Percentiles rank a stretch among this genome's conserved stretches.
These are phyloP conservation scores for Fraxinus albicans DNA, from an alignment of 305 asterid species.

Conservation along the genomic window DNA sequence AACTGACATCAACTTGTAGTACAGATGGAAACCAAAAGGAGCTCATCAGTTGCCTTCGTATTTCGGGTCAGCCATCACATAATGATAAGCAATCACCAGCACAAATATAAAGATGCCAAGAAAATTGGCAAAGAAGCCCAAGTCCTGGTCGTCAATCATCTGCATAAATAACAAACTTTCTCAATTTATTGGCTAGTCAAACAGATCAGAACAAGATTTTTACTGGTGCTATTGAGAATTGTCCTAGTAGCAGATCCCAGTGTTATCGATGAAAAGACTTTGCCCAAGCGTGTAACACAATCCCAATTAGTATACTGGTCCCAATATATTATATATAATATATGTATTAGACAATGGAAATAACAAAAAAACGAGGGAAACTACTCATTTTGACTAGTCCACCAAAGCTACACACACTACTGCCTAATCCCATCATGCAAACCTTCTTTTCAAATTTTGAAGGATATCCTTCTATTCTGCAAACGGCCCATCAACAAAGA, in stretches of 20 bases:
- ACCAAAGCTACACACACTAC: not conserved
- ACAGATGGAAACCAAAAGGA: conserved; percentile 25
- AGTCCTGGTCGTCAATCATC: conserved; percentile 87
- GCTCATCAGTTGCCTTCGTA: conserved; percentile 75
- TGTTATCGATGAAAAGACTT: not conserved
- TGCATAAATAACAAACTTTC: conserved; percentile 30
- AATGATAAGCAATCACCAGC: conserved; percentile 89
- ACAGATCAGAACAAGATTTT: not conserved
- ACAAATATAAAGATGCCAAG: conserved; percentile 87
- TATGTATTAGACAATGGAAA: not conserved
- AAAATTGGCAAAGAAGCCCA: conserved; percentile 95
- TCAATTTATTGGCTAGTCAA: not conserved
- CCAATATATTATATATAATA: not conserved
- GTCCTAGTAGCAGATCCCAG: not conserved
- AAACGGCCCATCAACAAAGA: not conserved
- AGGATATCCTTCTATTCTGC: not conserved
- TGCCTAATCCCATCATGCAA: not conserved
- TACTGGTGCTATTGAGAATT: not conserved
- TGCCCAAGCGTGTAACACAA: not conserved
- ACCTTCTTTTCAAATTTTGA: not conserved
- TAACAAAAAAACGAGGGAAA: not conserved
- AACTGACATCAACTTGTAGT: conserved; percentile 17
- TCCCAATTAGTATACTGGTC: not conserved
- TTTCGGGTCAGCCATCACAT: conserved; percentile 90
- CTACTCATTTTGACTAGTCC: not conserved